Conservation (phyloP, 495 filamentous ascomycete genomes). For the Penicillium tannophilum region DNA sequence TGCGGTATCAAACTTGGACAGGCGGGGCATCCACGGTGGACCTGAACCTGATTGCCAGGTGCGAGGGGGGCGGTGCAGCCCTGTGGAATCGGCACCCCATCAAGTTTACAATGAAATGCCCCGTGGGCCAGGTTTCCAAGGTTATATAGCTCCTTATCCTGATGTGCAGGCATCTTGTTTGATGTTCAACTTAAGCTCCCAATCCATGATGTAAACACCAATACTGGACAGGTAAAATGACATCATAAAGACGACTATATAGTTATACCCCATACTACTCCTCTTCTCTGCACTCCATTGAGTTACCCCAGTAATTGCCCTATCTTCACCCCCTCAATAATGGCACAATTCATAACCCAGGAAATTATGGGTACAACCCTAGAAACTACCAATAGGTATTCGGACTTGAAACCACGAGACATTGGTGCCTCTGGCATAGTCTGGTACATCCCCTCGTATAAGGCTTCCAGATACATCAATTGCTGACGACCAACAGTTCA, state of each 20-base stretch:
- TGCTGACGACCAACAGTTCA: slow-evolving; percentile 9
- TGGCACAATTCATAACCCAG: not conserved
- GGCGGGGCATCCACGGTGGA: not conserved
- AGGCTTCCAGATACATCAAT: not conserved
- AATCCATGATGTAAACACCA: not conserved
- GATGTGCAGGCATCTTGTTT: too few species aligned
- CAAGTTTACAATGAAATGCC: too few species aligned
- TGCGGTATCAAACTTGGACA: not conserved
- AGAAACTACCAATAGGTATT: slow-evolving; percentile 8
- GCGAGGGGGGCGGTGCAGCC: too few species aligned
- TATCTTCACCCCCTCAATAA: not conserved
- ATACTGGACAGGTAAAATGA: not conserved
- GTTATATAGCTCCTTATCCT: too few species aligned
- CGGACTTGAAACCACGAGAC: slow-evolving; percentile 1
- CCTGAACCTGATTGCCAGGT: not conserved
- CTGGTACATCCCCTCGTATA: slow-evolving; percentile 6
- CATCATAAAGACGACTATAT: not conserved
- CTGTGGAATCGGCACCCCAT: too few species aligned
- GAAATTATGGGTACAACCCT: slow-evolving; percentile 9
- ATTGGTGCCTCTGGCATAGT: slow-evolving; percentile 1
- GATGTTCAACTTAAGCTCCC: too few species aligned
- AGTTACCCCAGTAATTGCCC: not conserved
- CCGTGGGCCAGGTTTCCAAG: too few species aligned
- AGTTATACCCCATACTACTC: not conserved
- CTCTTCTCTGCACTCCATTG: not conserved